phyloP scores from a whole-genome alignment of 1,139 yeast genomes.

The Suhomyces bolitotheri region DNA sequence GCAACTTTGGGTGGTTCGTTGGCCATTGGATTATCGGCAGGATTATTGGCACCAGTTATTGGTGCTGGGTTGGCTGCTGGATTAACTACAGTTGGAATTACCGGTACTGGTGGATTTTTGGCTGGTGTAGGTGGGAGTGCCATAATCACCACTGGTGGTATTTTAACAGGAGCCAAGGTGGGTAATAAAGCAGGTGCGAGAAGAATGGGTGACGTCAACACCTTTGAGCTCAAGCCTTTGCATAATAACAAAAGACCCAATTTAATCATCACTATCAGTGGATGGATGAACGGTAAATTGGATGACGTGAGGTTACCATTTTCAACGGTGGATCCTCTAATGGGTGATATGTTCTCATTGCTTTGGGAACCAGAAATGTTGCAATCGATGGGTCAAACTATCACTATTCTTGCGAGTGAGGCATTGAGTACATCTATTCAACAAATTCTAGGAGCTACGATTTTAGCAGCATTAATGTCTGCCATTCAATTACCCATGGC shows the following conservation, averaged over 20 bases:
- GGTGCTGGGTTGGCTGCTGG: slow-evolving; percentile 99
- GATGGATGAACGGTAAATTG: slow-evolving; percentile 95
- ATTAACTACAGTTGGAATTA: slow-evolving; percentile 86
- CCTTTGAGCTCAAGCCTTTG: slow-evolving; percentile 90
- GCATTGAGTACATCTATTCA: slow-evolving; percentile 91
- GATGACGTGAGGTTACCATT: slow-evolving; percentile 98
- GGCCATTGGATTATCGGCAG: slow-evolving; percentile 93
- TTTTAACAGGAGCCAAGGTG: slow-evolving; percentile 85
- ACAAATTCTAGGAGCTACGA: slow-evolving; percentile 90
- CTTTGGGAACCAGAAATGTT: slow-evolving; percentile 99
- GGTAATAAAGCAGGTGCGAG: slow-evolving; percentile 84
- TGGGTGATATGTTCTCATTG: slow-evolving; percentile 92
- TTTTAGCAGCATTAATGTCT: slow-evolving; percentile 91
- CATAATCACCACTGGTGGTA: slow-evolving; percentile 88
- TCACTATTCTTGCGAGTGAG: slow-evolving; percentile 89
- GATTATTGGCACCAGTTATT: slow-evolving; percentile 93
- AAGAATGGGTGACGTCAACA: slow-evolving; percentile 88
- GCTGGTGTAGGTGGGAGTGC: slow-evolving; percentile 99
- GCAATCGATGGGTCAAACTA: slow-evolving; percentile 94
- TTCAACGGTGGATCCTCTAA: slow-evolving; percentile 93
- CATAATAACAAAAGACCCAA: slow-evolving; percentile 90
- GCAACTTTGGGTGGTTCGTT: slow-evolving; percentile 98
- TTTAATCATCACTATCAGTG: slow-evolving; percentile 86
- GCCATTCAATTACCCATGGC: slow-evolving; percentile 93
- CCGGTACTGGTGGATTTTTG: slow-evolving; percentile 86